Conservation (phyloP, 2,329 filamentous ascomycete genomes). For the Rachicladosporium sp. region DNA sequence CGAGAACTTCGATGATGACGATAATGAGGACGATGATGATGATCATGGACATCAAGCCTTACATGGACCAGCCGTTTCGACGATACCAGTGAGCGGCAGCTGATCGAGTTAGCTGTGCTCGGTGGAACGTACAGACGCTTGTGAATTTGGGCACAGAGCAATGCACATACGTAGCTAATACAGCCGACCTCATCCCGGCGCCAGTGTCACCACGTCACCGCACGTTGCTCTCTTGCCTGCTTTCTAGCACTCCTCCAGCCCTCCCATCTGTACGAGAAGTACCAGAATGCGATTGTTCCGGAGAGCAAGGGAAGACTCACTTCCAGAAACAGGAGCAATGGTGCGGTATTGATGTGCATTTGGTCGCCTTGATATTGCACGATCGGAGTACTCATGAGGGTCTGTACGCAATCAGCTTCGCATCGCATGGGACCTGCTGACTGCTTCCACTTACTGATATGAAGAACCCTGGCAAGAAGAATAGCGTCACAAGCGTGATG, state of each 20-base stretch:
- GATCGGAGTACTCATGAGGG: slow-evolving; percentile 31
- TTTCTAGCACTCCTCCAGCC: too few species aligned
- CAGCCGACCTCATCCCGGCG: too few species aligned
- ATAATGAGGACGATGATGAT: background rate
- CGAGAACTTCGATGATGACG: slow-evolving; percentile 7
- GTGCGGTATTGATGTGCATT: slow-evolving; percentile 12
- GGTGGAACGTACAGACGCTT: too few species aligned
- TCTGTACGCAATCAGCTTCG: slow-evolving; percentile 14
- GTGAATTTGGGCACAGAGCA: too few species aligned
- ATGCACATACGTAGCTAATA: too few species aligned
- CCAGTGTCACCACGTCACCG: too few species aligned
- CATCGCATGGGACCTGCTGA: background rate
- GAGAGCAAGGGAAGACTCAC: slow-evolving; percentile 26
- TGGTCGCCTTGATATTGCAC: slow-evolving; percentile 9
- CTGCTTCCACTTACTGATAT: slow-evolving; percentile 24
- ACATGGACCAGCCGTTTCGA: too few species aligned
- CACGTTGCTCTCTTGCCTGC: too few species aligned
- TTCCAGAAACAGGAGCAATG: slow-evolving; percentile 22
- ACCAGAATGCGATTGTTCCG: slow-evolving; percentile 25
- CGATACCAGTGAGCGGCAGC: too few species aligned
- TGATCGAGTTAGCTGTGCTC: too few species aligned
- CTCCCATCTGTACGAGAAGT: slow-evolving; percentile 19
- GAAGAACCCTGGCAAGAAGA: slow-evolving; percentile 33
- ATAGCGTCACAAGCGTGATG: slow-evolving; percentile 31
- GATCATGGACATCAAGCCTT: too few species aligned